Evolutionary conservation across 2,329 filamentous ascomycete species (phyloP), one percentile per base, ranked within the genome.

Genomic region (Aureobasidium sp.): DNA sequence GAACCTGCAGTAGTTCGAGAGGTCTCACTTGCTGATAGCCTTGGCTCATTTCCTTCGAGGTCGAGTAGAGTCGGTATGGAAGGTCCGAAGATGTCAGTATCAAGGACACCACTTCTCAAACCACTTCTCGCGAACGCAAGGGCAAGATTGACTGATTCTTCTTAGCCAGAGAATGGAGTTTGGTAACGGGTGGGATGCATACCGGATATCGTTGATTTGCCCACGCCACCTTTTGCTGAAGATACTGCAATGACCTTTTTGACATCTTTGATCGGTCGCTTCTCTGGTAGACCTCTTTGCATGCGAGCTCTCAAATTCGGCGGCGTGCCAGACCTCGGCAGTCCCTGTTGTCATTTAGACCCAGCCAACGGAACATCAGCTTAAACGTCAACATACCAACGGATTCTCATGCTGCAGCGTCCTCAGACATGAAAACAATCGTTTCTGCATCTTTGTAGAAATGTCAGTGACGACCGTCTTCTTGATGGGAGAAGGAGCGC

Each of bases 201-300:
- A 89, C 89, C 88, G 62, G 93, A 87, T 46, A 97, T 85, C 8
- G 94, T 99, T 67, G 90, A 96, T 72, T 99, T 99, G 1, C 94
- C 94, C 0, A 99, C 94, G n/a, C 94, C 94, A 2, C 94, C 94
- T 71, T 99, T 99, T 15, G 94, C 94, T 1, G 92, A 97, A 4
- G 91, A 96, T 15, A 99, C 90, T n/a, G 92, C 91, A 62, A 99
- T 84, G n/a, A 96, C 85, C 71, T 95, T 96, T 65, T 85, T 83
- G 25, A 99, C 93, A 71, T 92, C 85, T 27, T 83, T 82, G 66
- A 99, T 95, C 67, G 84, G 85, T 65, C 90, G 84, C 68, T 88
- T 86, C 67, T 90, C 83, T 0, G 94, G 93, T 11, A 95, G 81
- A 25, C 90, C 89, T 57, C 89, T 84, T 75, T 90, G 88, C 78